A percentile compares a stretch with the other conserved stretches of the same genome.
phyloP scores from a whole-genome alignment of 2,329 filamentous ascomycete species.

The Sporothrix sp. region DNA sequence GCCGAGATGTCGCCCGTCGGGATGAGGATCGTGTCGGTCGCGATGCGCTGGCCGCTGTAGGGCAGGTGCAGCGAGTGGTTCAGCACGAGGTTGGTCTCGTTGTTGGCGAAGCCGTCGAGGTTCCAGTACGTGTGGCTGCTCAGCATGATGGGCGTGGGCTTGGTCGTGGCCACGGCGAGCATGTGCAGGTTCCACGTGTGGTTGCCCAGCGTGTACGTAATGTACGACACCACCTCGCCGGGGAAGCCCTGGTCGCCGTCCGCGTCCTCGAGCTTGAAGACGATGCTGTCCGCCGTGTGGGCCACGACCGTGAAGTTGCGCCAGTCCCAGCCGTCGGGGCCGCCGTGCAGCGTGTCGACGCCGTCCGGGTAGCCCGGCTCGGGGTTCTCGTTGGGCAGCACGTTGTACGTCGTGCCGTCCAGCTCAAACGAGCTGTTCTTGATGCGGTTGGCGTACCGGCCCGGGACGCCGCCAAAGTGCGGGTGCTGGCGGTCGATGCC shows the following conservation, averaged over 20 bases:
- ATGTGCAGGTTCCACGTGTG: slow-evolving; percentile 65
- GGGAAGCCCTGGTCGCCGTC: slow-evolving; percentile 71
- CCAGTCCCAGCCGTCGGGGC: slow-evolving; percentile 64
- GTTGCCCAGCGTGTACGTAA: slow-evolving; percentile 61
- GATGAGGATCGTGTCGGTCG: slow-evolving; percentile 60
- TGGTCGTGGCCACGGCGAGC: slow-evolving; percentile 57
- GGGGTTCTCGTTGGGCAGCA: slow-evolving; percentile 55
- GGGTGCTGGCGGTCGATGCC: slow-evolving; percentile 52
- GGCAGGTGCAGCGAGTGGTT: slow-evolving; percentile 68
- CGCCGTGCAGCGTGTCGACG: slow-evolving; percentile 58
- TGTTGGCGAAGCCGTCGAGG: slow-evolving; percentile 67
- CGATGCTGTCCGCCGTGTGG: slow-evolving; percentile 57
- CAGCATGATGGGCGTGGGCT: slow-evolving; percentile 76
- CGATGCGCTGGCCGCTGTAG: slow-evolving; percentile 60
- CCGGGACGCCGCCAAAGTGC: slow-evolving; percentile 63
- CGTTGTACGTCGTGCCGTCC: slow-evolving; percentile 50
- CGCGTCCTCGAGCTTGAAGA: slow-evolving; percentile 63
- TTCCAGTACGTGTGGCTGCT: slow-evolving; percentile 73
- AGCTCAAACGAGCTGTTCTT: slow-evolving; percentile 64
- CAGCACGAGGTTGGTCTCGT: slow-evolving; percentile 52
- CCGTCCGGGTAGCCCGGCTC: slow-evolving; percentile 41
- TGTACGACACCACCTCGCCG: slow-evolving; percentile 62
- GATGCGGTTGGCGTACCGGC: slow-evolving; percentile 73
- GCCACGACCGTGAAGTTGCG: slow-evolving; percentile 69
- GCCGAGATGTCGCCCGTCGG: slow-evolving; percentile 67